Percentiles rank a stretch among this genome's conserved stretches.
phyloP scores from a whole-genome alignment of 805 yeast genomes.

The Allodekkera sacchari region DNA sequence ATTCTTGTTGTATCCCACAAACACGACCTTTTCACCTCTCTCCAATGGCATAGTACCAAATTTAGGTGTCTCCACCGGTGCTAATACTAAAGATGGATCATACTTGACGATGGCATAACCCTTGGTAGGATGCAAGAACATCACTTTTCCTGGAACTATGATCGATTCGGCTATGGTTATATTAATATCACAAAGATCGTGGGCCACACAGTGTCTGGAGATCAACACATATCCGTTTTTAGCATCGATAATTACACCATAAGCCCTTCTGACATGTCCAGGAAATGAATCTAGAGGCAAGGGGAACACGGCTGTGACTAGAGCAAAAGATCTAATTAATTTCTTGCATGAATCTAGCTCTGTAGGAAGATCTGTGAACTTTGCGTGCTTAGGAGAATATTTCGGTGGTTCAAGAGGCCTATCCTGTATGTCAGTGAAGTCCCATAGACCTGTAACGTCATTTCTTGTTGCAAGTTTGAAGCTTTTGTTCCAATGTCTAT shows the following conservation, averaged over 20 bases:
- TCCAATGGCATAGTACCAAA: slow-evolving; percentile 48
- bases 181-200: slow-evolving; percentile 67
- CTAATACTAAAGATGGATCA: slow-evolving; percentile 65
- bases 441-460: slow-evolving; percentile 50
- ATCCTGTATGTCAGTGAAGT: slow-evolving; percentile 43
- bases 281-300: slow-evolving; percentile 71
- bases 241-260: slow-evolving; percentile 80
- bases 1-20: slow-evolving; percentile 72
- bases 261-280: slow-evolving; percentile 48
- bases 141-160: slow-evolving; percentile 70
- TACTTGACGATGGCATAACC: slow-evolving; percentile 79
- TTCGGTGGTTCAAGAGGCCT: slow-evolving; percentile 52
- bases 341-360: slow-evolving; percentile 45
- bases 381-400: slow-evolving; percentile 53
- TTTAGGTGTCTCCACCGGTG: slow-evolving; percentile 63
- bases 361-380: slow-evolving; percentile 60
- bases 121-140: slow-evolving; percentile 79
- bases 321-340: slow-evolving; percentile 61
- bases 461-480: slow-evolving; percentile 61
- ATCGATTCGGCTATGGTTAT: slow-evolving; percentile 82
- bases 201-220: slow-evolving; percentile 74
- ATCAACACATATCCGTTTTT: slow-evolving; percentile 71
- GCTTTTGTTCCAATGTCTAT: slow-evolving; percentile 76
- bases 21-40: slow-evolving; percentile 70
- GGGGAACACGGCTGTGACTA: slow-evolving; percentile 57